Percentiles rank a stretch among this genome's conserved stretches.
These are phyloP conservation scores for Dacryopinax spathularia DNA, from an alignment of 768 basidiomycete genomes.

Conservation along the genomic window DNA sequence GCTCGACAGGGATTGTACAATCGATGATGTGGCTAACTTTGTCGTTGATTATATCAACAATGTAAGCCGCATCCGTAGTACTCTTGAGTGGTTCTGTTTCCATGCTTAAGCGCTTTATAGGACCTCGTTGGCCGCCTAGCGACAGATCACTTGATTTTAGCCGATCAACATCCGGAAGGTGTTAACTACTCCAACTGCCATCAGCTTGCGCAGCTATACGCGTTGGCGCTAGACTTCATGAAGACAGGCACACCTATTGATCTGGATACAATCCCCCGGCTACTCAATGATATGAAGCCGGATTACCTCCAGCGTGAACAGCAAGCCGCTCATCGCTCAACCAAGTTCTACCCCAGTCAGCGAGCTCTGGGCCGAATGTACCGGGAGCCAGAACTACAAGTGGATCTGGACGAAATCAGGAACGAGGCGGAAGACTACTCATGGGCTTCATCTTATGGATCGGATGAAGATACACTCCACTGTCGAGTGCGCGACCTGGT, in stretches of 20 bases:
- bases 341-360: constrained; percentile 56
- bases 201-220: constrained; percentile 14
- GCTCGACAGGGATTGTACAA: constrained; percentile 37
- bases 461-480: neutral
- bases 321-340: constrained; percentile 28
- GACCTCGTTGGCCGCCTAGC: constrained; percentile 14
- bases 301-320: constrained; percentile 10
- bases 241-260: constrained; percentile 11
- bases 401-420: constrained; percentile 22
- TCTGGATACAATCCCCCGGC: constrained; percentile 2
- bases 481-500: neutral
- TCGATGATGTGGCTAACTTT: constrained; percentile 54
- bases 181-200: constrained; percentile 13
- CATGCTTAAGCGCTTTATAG: neutral
- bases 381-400: constrained; percentile 40
- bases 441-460: neutral
- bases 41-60: constrained; percentile 52
- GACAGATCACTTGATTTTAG: constrained; percentile 12
- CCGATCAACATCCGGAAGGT: constrained; percentile 14
- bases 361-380: constrained; percentile 60
- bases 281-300: constrained; percentile 3
- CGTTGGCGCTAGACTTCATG: constrained; percentile 11
- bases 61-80: neutral
- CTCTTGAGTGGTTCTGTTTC: neutral
- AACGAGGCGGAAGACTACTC: neutral